phyloP scores from a whole-genome alignment of 345 rosid genomes.

The Moringa oleifera region DNA sequence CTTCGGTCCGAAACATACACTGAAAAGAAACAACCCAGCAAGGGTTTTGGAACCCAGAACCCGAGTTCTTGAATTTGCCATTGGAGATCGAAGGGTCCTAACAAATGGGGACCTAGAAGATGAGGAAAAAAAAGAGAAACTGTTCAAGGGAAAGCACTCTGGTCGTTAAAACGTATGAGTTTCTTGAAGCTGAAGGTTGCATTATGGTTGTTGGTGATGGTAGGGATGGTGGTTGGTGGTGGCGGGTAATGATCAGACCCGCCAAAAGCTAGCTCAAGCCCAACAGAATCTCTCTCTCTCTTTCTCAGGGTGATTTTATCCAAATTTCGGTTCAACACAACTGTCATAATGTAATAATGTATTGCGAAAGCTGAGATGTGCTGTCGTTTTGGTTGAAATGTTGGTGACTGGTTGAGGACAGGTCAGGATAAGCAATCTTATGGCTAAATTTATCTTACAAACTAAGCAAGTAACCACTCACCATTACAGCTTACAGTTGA shows the following conservation, averaged over 20 bases:
- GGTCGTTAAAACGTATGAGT: conserved; percentile 44
- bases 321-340: neutral
- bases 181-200: conserved; percentile 44
- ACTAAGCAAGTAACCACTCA: neutral
- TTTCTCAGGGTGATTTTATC: neutral
- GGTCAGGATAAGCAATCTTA: neutral
- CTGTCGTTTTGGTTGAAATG: neutral
- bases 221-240: conserved; percentile 40
- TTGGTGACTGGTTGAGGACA: conserved; percentile 1
- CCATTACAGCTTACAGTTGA: neutral
- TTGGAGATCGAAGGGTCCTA: conserved; percentile 17
- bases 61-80: conserved; percentile 30
- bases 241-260: conserved; percentile 45
- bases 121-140: conserved; percentile 16
- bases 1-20: conserved; percentile 20
- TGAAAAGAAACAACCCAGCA: conserved; percentile 27
- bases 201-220: conserved; percentile 31
- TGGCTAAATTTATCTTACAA: neutral
- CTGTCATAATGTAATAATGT: neutral
- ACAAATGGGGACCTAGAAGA: conserved; percentile 6
- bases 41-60: conserved; percentile 13
- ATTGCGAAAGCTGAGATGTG: neutral
- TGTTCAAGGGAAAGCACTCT: conserved; percentile 17
- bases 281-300: neutral
- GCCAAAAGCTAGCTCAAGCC: conserved; percentile 17